Base-by-base conservation (phyloP, 1,139 yeast species). In the Debaryomyces singareniensis region DNA sequence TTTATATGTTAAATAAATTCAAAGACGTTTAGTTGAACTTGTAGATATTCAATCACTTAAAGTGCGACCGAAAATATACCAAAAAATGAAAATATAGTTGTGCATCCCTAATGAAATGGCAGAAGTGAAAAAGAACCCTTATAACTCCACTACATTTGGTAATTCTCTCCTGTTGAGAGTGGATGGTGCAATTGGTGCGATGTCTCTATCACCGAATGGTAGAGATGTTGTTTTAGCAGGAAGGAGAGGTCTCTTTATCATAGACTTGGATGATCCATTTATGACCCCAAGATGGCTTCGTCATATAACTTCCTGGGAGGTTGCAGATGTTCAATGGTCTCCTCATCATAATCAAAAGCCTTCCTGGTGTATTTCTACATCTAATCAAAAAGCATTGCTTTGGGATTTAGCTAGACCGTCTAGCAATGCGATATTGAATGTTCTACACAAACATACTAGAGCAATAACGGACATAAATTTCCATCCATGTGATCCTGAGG, bases 251-350 rank as follows among this genome's bases (percentile, higher is more conserved):
- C 63, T 91, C 12, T 84, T 79, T 49, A 77, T 91, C 28, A 79
- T 91, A n/a, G 97, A 91, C 54, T 55, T 91, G 28, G 96, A 91
- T 45, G 96, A 91, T 53, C 97, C 97, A 1, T 89, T 86, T 55
- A 78, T 93, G 1, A 87, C 95, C 1, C 98, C 98, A 0, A 62
- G 98, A 35, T 85, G 94, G 87, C 69, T 91, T 16, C 94, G 80
- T 34, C 96, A 91, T 49, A 68, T 78, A 20, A 89, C 97, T 0
- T 79, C 95, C 1, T 93, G 98, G 98, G 97, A 91, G 53, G 98
- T 91, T 2, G 96, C 98, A 0, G 96, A 91, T 51, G 96, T 89
- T 1, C 97, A 91, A 52, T 91, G 98, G 97, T 85, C 94, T 3
- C 96, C 97, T 0, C 72, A 67, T 35, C 94, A 86, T 49, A 67